phyloP scores from a whole-genome alignment of 2,329 filamentous ascomycete species.

The Chrysosphaeria jannelii region DNA sequence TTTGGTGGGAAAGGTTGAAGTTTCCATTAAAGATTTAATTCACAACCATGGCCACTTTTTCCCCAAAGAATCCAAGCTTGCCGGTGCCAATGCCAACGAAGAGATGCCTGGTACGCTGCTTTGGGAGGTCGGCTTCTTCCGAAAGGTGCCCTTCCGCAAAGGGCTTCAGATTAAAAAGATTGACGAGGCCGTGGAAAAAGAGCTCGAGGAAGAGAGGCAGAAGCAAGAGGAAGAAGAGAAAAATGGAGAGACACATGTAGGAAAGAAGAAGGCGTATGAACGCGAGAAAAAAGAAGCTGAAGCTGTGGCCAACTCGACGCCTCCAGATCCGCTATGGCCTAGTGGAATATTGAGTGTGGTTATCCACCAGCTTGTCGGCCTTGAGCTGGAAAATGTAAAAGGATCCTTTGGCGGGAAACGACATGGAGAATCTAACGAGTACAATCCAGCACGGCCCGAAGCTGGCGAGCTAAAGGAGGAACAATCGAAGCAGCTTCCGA shows the following conservation, averaged over 20 bases:
- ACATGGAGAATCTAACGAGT: slow-evolving; percentile 64
- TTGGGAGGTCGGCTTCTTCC: slow-evolving; percentile 91
- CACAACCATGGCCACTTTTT: slow-evolving; percentile 86
- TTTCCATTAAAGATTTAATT: slow-evolving; percentile 85
- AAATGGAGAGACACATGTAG: too few relatives aligned
- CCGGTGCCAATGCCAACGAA: slow-evolving; percentile 55
- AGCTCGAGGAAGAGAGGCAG: slow-evolving; percentile 41
- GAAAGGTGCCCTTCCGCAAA: slow-evolving; percentile 63
- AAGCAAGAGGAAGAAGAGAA: slow-evolving; percentile 76
- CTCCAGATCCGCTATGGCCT: slow-evolving; percentile 87
- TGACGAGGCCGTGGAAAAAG: slow-evolving; percentile 43
- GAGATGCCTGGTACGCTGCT: slow-evolving; percentile 80
- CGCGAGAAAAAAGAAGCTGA: too few relatives aligned
- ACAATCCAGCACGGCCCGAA: slow-evolving; percentile 53
- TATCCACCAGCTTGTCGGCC: slow-evolving; percentile 80
- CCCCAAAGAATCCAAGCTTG: slow-evolving; percentile 55
- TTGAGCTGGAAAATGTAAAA: slow-evolving; percentile 76
- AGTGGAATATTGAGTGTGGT: slow-evolving; percentile 66
- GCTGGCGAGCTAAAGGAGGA: slow-evolving; percentile 74
- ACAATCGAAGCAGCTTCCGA: slow-evolving; percentile 48
- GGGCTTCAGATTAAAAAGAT: slow-evolving; percentile 69
- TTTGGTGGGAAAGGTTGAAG: slow-evolving; percentile 76
- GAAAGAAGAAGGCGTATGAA: too few relatives aligned
- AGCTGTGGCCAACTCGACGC: slow-evolving; percentile 65
- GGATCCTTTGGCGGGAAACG: slow-evolving; percentile 45